A percentile compares a stretch with the other conserved stretches of the same genome.
Conservation (phyloP, 352 stramenopile genomes). For the Globisporangium uncinulatum region DNA sequence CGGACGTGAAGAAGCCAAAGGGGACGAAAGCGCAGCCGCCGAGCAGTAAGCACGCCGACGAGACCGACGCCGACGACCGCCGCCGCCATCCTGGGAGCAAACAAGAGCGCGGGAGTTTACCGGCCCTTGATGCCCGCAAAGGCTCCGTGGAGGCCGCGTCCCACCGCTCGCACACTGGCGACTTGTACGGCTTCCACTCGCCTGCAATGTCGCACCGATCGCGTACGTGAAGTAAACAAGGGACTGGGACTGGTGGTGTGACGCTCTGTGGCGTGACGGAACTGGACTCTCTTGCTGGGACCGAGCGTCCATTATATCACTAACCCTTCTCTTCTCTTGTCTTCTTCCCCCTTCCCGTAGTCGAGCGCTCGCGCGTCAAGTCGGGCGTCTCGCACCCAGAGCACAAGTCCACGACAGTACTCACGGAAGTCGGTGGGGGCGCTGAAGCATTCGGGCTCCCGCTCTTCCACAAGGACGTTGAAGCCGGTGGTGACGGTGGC, state of each 20-base stretch:
- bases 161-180: constrained; percentile 5
- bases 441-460: constrained; percentile 35
- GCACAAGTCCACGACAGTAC: constrained; percentile 32
- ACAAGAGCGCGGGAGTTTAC: constrained; percentile 5
- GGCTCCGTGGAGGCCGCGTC: constrained; percentile 5
- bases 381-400: constrained; percentile 19
- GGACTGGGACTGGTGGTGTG: neutral
- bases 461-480: constrained; percentile 20
- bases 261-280: neutral
- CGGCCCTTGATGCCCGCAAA: constrained; percentile 3
- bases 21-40: constrained; percentile 7
- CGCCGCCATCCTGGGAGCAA: neutral
- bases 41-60: neutral
- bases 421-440: constrained; percentile 55
- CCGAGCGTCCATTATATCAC: neutral
- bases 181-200: constrained; percentile 27
- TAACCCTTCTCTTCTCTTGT: neutral
- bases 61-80: neutral
- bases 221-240: constrained; percentile 4
- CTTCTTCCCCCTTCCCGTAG: too few relatives aligned
- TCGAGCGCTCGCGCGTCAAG: constrained; percentile 12
- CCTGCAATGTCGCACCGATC: constrained; percentile 18
- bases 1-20: constrained; percentile 12
- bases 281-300: neutral
- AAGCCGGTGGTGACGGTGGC: neutral